phyloP scores from a whole-genome alignment of 306 rosid genomes.

The Vigna unguiculata region DNA sequence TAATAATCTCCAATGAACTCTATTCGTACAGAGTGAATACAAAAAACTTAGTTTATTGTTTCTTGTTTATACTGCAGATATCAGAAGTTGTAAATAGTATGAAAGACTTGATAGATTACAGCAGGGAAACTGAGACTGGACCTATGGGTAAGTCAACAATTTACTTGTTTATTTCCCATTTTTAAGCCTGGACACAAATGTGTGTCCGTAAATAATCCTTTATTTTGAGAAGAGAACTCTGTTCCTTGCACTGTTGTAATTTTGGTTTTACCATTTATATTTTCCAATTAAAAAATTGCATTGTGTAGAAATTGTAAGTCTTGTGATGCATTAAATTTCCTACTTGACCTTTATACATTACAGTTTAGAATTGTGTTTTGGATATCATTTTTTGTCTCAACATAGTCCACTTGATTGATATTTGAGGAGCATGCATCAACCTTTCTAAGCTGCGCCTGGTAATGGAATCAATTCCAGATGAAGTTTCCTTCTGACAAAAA shows the following conservation, averaged over 20 bases:
- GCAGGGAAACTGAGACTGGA: slow-evolving; percentile 86
- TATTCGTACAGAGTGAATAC: neutral
- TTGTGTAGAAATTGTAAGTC: neutral
- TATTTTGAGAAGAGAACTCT: neutral
- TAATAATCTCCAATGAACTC: neutral
- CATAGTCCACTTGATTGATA: slow-evolving; percentile 3
- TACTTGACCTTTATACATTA: slow-evolving; percentile 15
- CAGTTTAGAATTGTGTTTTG: neutral
- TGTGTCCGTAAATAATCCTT: slow-evolving; percentile 9
- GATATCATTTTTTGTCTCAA: neutral
- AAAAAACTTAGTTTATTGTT: slow-evolving; percentile 25
- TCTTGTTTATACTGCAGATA: slow-evolving; percentile 66
- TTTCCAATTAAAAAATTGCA: neutral
- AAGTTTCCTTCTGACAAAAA: neutral
- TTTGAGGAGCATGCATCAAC: slow-evolving; percentile 25
- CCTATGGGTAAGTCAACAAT: slow-evolving; percentile 84
- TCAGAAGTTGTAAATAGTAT: slow-evolving; percentile 98
- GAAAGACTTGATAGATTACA: slow-evolving; percentile 98
- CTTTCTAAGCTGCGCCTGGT: slow-evolving; percentile 24
- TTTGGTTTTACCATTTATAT: slow-evolving; percentile 21
- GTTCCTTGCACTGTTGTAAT: neutral
- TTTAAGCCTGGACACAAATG: slow-evolving; percentile 7
- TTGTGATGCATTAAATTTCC: slow-evolving; percentile 8
- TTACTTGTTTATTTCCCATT: slow-evolving; percentile 29
- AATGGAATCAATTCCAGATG: slow-evolving; percentile 6